These are phyloP conservation scores for Russula emetica DNA, from an alignment of 768 basidiomycete genomes.

Conservation along the genomic window DNA sequence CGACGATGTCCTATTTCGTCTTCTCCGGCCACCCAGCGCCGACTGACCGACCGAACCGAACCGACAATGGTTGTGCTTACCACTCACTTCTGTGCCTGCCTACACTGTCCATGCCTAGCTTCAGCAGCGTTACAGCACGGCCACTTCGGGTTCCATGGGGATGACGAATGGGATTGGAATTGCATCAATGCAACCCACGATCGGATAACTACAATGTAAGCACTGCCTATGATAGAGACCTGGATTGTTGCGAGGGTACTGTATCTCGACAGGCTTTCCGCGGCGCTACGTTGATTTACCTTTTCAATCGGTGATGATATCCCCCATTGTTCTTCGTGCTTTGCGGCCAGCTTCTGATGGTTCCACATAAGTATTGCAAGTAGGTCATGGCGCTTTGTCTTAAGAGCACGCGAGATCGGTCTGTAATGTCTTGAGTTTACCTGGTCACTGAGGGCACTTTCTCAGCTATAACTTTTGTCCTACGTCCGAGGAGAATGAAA, in stretches of 20 bases:
- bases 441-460: too few relatives aligned
- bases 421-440: too few relatives aligned
- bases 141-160: too few relatives aligned
- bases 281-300: background rate
- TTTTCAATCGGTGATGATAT: background rate
- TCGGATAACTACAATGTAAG: too few relatives aligned
- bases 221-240: background rate
- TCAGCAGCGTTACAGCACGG: background rate
- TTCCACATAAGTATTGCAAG: background rate
- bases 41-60: background rate
- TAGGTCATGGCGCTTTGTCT: too few relatives aligned
- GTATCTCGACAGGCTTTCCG: background rate
- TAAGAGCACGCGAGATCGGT: too few relatives aligned
- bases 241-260: background rate
- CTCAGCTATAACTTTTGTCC: too few relatives aligned
- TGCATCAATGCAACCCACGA: background rate
- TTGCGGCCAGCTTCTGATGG: background rate
- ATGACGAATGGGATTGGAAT: background rate
- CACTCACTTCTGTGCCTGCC: background rate
- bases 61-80: background rate
- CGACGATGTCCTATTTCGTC: background rate
- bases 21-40: background rate
- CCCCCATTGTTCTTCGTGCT: background rate
- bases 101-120: background rate
- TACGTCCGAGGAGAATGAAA: background rate